Evolutionary conservation across 495 filamentous ascomycete genomes (phyloP).

Genomic region (Achaetomiella virescens): DNA sequence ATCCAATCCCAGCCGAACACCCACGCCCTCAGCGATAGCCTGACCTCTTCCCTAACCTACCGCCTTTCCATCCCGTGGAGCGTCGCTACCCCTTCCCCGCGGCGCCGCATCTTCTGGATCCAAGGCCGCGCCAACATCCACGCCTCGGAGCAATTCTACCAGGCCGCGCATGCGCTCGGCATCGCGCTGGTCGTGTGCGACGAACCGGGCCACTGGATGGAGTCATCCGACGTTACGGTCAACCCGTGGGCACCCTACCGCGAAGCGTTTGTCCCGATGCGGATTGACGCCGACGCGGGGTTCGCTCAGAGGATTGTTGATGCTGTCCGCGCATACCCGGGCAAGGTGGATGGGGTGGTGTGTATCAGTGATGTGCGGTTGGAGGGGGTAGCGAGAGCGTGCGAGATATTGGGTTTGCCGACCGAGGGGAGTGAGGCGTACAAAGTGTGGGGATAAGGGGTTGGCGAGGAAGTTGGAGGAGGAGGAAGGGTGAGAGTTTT

Average conservation of each 20-base stretch:
- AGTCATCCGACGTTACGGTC: slow-evolving; percentile 1
- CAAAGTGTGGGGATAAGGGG: slow-evolving; percentile 18
- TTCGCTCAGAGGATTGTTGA: slow-evolving; percentile 17
- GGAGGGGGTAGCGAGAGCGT: slow-evolving; percentile 13
- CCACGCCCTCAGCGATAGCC: not conserved
- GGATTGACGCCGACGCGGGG: slow-evolving; percentile 14
- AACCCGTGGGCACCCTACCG: slow-evolving; percentile 16
- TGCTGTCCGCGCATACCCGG: slow-evolving; percentile 13
- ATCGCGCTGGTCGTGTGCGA: slow-evolving; percentile 33
- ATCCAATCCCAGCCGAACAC: not conserved
- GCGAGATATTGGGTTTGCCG: slow-evolving; percentile 13
- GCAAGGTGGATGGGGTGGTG: slow-evolving; percentile 22
- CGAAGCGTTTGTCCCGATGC: slow-evolving; percentile 24
- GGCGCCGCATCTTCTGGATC: slow-evolving; percentile 17
- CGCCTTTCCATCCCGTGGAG: slow-evolving; percentile 26
- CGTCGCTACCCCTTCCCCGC: not conserved
- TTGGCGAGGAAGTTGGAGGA: slow-evolving; percentile 15
- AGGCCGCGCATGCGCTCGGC: slow-evolving; percentile 25
- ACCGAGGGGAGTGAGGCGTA: slow-evolving; percentile 15
- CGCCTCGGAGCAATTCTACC: slow-evolving; percentile 11
- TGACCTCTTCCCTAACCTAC: slow-evolving; percentile 4
- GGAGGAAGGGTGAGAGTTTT: slow-evolving; percentile 11
- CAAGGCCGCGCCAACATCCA: slow-evolving; percentile 20
- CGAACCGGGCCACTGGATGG: slow-evolving; percentile 33
- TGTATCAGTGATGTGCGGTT: slow-evolving; percentile 25